phyloP scores from a whole-genome alignment of 177 flowering plant genomes.

The Telopea speciosissima region DNA sequence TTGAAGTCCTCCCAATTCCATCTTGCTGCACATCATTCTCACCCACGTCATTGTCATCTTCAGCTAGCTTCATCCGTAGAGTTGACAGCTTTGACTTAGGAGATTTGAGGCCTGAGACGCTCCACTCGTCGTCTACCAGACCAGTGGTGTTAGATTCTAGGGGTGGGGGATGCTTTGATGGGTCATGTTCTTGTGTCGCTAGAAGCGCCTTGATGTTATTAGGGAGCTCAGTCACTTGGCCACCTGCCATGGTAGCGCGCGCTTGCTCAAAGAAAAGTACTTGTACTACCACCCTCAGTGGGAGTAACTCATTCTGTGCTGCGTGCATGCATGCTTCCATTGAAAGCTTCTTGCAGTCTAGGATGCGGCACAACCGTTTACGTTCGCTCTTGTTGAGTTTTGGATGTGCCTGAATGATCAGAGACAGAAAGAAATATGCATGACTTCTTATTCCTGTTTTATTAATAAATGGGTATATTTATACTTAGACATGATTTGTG shows the following conservation, averaged over 20 bases:
- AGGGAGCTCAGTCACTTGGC: constrained; percentile 59
- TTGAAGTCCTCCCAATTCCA: constrained; percentile 38
- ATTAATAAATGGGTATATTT: too few relatives aligned
- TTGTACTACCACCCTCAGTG: constrained; percentile 79
- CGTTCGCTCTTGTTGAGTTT: constrained; percentile 74
- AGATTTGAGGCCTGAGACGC: constrained; percentile 64
- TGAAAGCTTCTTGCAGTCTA: constrained; percentile 88
- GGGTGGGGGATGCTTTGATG: constrained; percentile 33
- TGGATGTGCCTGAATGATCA: constrained; percentile 54
- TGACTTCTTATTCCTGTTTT: too few relatives aligned
- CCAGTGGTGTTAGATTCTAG: constrained; percentile 29
- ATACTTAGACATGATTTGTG: too few relatives aligned
- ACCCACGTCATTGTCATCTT: constrained; percentile 55
- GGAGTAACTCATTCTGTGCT: constrained; percentile 79
- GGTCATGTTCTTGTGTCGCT: constrained; percentile 36
- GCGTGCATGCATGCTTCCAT: constrained; percentile 83
- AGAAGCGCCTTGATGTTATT: constrained; percentile 68
- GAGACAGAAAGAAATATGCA: constrained; percentile 2
- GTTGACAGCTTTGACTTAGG: constrained; percentile 66
- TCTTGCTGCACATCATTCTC: constrained; percentile 31
- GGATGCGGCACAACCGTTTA: constrained; percentile 58
- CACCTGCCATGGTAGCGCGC: constrained; percentile 57
- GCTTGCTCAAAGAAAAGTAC: constrained; percentile 88
- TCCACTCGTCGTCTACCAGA: constrained; percentile 70
- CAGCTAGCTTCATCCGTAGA: constrained; percentile 65